These are phyloP conservation scores for Beauveria medogensis DNA, from an alignment of 2,329 filamentous ascomycete species.

Conservation along the genomic window DNA sequence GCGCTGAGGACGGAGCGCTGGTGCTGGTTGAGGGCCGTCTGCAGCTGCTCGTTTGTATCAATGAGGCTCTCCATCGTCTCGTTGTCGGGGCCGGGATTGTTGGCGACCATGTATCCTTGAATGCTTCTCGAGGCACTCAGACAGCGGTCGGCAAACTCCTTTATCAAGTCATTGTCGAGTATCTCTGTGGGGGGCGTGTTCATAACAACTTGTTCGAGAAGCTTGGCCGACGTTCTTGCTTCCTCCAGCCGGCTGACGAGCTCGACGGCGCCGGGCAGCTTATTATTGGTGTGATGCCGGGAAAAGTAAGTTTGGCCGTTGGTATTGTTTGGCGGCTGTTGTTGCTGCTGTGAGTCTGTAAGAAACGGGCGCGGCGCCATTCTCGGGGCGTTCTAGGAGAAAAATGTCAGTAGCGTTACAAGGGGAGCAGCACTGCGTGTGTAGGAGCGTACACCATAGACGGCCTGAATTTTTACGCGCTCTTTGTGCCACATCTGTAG, in stretches of 20 bases:
- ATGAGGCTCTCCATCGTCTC: constrained; percentile 91
- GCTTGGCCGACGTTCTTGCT: constrained; percentile 79
- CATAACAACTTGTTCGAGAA: constrained; percentile 86
- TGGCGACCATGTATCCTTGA: constrained; percentile 75
- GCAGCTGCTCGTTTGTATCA: constrained; percentile 87
- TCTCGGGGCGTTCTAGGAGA: background rate
- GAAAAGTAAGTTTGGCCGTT: constrained; percentile 49
- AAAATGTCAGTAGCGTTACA: background rate
- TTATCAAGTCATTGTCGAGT: constrained; percentile 76
- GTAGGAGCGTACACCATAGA: constrained; percentile 37
- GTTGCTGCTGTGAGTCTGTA: background rate
- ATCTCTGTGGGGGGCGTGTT: constrained; percentile 73
- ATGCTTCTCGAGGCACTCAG: constrained; percentile 71
- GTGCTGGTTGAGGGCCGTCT: constrained; percentile 73
- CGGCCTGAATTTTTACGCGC: constrained; percentile 56
- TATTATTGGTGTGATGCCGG: constrained; percentile 37
- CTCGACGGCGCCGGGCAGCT: constrained; percentile 63
- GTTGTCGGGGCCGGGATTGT: constrained; percentile 77
- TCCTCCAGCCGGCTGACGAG: constrained; percentile 80
- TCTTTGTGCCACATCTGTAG: constrained; percentile 86
- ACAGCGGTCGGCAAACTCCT: constrained; percentile 85
- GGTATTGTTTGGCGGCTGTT: constrained; percentile 16
- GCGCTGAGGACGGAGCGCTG: constrained; percentile 68
- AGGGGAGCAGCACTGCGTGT: background rate
- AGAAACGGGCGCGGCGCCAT: background rate